Conservation (phyloP, 2,329 filamentous ascomycete genomes). For the Xylogone sp. region DNA sequence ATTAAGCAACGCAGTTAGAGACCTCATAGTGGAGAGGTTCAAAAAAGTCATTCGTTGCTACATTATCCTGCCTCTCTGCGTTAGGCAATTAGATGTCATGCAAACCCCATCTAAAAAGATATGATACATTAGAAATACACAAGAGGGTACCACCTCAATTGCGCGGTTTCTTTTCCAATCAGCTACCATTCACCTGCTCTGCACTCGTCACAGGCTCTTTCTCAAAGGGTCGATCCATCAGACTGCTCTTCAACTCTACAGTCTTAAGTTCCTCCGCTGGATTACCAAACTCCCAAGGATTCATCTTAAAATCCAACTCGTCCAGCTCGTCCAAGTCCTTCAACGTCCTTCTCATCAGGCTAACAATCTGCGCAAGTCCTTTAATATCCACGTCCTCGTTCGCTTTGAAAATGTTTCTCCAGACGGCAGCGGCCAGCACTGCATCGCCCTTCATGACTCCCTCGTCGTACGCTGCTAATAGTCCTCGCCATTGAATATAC, state of each 20-base stretch:
- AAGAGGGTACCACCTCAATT: neutral
- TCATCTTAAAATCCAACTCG: conserved; percentile 47
- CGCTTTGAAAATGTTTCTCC: conserved; percentile 90
- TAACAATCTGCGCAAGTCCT: conserved; percentile 57
- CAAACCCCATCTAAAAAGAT: neutral
- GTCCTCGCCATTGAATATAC: conserved; percentile 88
- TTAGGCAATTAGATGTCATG: neutral
- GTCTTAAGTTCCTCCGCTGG: conserved; percentile 34
- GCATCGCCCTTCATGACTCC: conserved; percentile 74
- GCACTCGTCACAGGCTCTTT: conserved; percentile 6
- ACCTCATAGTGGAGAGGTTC: too few relatives aligned
- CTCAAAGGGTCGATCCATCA: conserved; percentile 32
- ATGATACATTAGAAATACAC: neutral
- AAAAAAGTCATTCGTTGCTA: neutral
- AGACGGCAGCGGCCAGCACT: conserved; percentile 76
- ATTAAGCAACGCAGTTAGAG: too few relatives aligned
- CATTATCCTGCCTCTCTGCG: neutral
- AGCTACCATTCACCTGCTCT: neutral
- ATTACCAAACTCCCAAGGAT: conserved; percentile 46
- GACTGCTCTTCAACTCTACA: conserved; percentile 32
- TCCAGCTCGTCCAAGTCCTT: conserved; percentile 46
- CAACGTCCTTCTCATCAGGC: conserved; percentile 57
- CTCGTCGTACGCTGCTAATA: conserved; percentile 81
- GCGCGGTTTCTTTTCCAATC: neutral
- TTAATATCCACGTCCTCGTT: conserved; percentile 57